These are phyloP conservation scores for Phytopythium sindhum DNA, from an alignment of 352 stramenopile genomes.

Conservation along the genomic window DNA sequence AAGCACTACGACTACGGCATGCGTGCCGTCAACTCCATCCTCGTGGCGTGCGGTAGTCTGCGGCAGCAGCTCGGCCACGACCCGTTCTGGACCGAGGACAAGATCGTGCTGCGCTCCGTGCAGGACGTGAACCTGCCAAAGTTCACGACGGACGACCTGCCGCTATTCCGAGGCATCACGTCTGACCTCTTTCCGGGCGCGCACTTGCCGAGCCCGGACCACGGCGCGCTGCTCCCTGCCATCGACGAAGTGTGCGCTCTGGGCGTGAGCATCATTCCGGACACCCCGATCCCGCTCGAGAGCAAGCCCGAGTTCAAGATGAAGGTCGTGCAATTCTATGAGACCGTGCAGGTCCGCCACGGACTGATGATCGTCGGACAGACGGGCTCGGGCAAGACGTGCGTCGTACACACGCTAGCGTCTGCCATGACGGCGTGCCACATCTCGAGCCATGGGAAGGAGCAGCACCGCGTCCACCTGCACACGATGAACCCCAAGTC, in stretches of 20 bases:
- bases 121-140: constrained; percentile 95
- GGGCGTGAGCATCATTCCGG: constrained; percentile 59
- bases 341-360: constrained; percentile 93
- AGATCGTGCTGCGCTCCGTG: constrained; percentile 90
- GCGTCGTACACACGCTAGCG: constrained; percentile 83
- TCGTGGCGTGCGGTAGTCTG: constrained; percentile 90
- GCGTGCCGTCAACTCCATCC: constrained; percentile 93
- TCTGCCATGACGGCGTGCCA: constrained; percentile 73
- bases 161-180: constrained; percentile 92
- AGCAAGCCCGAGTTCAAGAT: constrained; percentile 83
- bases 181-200: constrained; percentile 92
- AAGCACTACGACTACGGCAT: constrained; percentile 97
- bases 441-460: constrained; percentile 31
- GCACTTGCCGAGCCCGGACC: constrained; percentile 82
- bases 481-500: constrained; percentile 95
- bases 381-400: constrained; percentile 93
- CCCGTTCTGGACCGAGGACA: constrained; percentile 87
- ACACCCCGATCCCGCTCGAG: constrained; percentile 57
- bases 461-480: constrained; percentile 67
- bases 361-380: constrained; percentile 95
- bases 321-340: constrained; percentile 94
- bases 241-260: constrained; percentile 80
- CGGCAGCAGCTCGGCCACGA: constrained; percentile 88
- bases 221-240: constrained; percentile 71
- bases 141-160: constrained; percentile 92